These are phyloP conservation scores for Cryphonectria naterciae DNA, from an alignment of 2,329 filamentous ascomycete genomes.

Conservation along the genomic window DNA sequence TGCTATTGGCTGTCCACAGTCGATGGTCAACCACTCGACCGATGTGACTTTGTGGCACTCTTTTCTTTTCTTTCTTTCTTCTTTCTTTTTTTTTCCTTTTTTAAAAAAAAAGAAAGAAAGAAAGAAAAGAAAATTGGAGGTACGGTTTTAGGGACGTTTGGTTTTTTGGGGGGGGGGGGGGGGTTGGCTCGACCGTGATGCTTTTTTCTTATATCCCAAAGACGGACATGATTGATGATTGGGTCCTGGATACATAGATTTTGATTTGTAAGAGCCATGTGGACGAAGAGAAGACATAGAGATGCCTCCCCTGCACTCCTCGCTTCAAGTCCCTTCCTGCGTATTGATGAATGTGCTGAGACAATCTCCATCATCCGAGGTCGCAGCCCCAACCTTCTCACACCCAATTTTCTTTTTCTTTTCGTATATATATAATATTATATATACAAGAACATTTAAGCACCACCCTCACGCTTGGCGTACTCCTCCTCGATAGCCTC, in stretches of 20 bases:
- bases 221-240: background rate
- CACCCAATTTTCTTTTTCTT: background rate
- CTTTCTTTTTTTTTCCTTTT: too few species aligned
- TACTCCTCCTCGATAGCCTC: conserved; percentile 68
- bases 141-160: too few species aligned
- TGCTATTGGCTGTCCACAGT: background rate
- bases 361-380: background rate
- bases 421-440: too few species aligned
- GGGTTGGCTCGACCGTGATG: background rate
- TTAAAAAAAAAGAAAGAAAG: too few species aligned
- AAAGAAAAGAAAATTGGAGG: too few species aligned
- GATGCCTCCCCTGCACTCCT: background rate
- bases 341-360: background rate
- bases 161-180: too few species aligned
- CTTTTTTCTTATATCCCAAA: background rate
- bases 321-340: background rate
- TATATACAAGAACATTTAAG: too few species aligned
- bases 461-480: conserved; percentile 65
- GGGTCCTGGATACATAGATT: background rate
- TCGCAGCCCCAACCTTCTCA: background rate
- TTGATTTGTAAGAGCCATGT: background rate
- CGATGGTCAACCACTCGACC: background rate
- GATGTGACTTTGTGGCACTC: background rate
- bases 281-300: background rate
- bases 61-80: too few species aligned